Base-by-base conservation (phyloP, 345 rosid species). In the Dipteronia dyeriana region DNA sequence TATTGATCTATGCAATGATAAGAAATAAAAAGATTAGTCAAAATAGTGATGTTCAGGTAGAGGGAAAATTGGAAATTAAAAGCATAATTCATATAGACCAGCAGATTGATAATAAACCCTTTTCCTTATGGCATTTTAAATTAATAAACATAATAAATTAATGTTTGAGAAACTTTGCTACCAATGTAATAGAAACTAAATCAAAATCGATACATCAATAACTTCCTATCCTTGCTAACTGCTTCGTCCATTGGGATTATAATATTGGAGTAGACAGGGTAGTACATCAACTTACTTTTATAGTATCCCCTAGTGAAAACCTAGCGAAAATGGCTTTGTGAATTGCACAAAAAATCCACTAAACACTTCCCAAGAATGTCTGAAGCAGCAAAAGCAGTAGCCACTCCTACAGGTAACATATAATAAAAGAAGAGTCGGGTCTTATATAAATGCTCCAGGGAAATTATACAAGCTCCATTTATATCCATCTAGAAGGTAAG, bases 291-390 rank as follows among this genome's bases (percentile, higher is more conserved):
- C 91, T 82, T 86, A 92, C 99, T 86, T 94, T 92, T 73, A 96
- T 96, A 2, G 93, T 92, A 86, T 96, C 99, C 73, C 99, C 99
- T 75, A 96, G 81, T 3, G 97, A 91, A 85, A 95, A 96, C 99
- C 99, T 75, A 96, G 81, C 2, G 97, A 91, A 85, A 95, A 96
- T 7, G 99, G 99, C 82, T 80, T 88, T 5, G 94, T 90, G 75
- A 94, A 92, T 77, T 92, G 97, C 88, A 96, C 89, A 20, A 94
- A 92, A 70, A 92, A 84, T 31, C 99, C 99, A 84, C 94, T 92
- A 60, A 96, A 89, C 79, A 95, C 90, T 96, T 96, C 59, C 99
- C 98, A 75, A 96, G 97, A 76, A 94, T 62, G 45, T 96, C 98
- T 84, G 81, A 88, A 12, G 97, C 89, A 85, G 99, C 98, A 88